phyloP scores from a whole-genome alignment of 2,329 filamentous ascomycete genomes.

The Alternaria sp. region DNA sequence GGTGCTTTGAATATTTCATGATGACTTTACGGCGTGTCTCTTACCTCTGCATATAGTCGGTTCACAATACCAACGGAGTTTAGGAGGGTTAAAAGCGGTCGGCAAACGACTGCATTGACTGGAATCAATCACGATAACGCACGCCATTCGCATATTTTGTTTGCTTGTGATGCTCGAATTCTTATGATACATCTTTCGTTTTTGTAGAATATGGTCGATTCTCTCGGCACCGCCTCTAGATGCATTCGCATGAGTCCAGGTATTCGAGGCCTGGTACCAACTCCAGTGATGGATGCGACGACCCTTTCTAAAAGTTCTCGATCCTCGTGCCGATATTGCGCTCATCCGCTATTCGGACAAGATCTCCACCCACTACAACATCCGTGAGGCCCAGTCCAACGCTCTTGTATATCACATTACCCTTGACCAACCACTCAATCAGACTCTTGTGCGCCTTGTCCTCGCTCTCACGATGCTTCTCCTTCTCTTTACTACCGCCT shows the following conservation, averaged over 20 bases:
- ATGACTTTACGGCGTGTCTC: constrained; percentile 50
- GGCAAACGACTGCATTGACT: constrained; percentile 44
- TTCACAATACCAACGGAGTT: constrained; percentile 51
- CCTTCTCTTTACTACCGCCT: constrained; percentile 61
- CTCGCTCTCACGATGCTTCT: constrained; percentile 28
- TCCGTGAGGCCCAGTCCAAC: constrained; percentile 75
- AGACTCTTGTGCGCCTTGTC: constrained; percentile 53
- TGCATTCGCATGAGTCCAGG: constrained; percentile 19
- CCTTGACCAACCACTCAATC: constrained; percentile 67
- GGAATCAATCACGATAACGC: constrained; percentile 47
- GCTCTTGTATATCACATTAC: constrained; percentile 74
- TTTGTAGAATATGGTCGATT: not conserved
- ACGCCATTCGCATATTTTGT: constrained; percentile 38
- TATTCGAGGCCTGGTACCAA: not conserved
- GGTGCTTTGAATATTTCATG: constrained; percentile 36
- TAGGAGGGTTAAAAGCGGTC: constrained; percentile 51
- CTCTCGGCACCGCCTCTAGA: not conserved
- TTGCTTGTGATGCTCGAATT: constrained; percentile 24
- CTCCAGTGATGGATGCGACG: not conserved
- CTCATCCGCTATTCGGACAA: constrained; percentile 65
- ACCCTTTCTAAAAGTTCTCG: constrained; percentile 53
- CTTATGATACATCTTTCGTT: not conserved
- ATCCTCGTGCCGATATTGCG: constrained; percentile 64
- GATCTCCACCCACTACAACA: constrained; percentile 67
- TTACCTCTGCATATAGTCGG: constrained; percentile 52